phyloP scores from a whole-genome alignment of 257 asterid genomes.

The Lycium barbarum region DNA sequence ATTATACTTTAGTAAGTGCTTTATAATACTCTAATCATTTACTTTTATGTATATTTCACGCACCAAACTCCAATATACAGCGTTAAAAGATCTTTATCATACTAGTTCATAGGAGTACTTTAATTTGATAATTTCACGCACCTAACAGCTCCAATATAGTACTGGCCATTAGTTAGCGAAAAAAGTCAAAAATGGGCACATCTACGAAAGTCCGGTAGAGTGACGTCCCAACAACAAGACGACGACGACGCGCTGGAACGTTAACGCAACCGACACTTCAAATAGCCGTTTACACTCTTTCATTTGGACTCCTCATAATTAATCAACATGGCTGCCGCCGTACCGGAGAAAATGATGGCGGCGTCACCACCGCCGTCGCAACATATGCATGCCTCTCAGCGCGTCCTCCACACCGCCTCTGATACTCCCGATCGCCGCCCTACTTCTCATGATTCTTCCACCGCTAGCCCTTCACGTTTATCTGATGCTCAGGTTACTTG shows the following conservation, averaged over 20 bases:
- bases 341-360: conserved; percentile 58
- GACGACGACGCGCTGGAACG: neutral
- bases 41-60: no score
- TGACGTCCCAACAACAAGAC: conserved; percentile 27
- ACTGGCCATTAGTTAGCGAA: neutral
- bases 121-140: neutral
- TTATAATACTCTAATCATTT: no score
- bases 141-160: neutral
- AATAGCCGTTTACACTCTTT: conserved; percentile 15
- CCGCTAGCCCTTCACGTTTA: conserved; percentile 48
- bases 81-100: no score
- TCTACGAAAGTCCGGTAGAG: neutral
- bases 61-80: no score
- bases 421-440: conserved; percentile 54
- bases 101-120: neutral
- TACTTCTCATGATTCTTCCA: conserved; percentile 33
- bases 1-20: no score
- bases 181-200: neutral
- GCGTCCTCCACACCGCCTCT: conserved; percentile 46
- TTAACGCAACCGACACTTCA: conserved; percentile 19
- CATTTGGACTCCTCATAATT: neutral
- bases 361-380: conserved; percentile 59
- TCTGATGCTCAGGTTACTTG: conserved; percentile 60
- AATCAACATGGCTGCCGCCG: conserved; percentile 61
- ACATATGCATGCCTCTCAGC: conserved; percentile 55